These are phyloP conservation scores for Neurospora sp. DNA, from an alignment of 495 filamentous ascomycete genomes.

Conservation along the genomic window DNA sequence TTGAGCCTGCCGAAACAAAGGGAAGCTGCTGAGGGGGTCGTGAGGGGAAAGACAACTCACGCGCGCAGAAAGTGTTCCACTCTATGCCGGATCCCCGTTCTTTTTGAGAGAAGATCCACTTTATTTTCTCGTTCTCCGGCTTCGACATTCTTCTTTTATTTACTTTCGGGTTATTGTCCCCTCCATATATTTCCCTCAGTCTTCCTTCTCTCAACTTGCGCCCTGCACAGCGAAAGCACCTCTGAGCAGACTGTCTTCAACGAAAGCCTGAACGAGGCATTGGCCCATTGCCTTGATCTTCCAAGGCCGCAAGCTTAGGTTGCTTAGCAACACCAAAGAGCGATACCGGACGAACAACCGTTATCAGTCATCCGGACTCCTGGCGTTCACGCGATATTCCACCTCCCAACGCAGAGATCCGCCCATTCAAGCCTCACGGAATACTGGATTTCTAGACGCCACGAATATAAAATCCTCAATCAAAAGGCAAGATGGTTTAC, in stretches of 20 bases:
- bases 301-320: background rate
- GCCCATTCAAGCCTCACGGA: background rate
- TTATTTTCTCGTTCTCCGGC: background rate
- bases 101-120: background rate
- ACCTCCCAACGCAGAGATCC: background rate
- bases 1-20: background rate
- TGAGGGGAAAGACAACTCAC: background rate
- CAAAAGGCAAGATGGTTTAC: conserved; percentile 54
- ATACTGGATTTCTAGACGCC: background rate
- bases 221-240: background rate
- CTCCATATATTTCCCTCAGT: background rate
- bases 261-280: background rate
- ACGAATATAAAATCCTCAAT: background rate
- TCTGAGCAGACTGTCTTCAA: background rate
- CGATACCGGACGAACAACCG: background rate
- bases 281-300: background rate
- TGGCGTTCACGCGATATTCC: background rate
- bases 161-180: background rate
- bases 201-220: background rate
- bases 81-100: background rate
- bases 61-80: background rate
- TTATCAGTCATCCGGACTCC: background rate
- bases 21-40: background rate
- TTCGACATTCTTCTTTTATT: background rate
- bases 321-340: background rate